A percentile compares a stretch with the other conserved stretches of the same genome.
phyloP scores from a whole-genome alignment of 78 protist genomes.

The Dictyostelium capitatum region DNA sequence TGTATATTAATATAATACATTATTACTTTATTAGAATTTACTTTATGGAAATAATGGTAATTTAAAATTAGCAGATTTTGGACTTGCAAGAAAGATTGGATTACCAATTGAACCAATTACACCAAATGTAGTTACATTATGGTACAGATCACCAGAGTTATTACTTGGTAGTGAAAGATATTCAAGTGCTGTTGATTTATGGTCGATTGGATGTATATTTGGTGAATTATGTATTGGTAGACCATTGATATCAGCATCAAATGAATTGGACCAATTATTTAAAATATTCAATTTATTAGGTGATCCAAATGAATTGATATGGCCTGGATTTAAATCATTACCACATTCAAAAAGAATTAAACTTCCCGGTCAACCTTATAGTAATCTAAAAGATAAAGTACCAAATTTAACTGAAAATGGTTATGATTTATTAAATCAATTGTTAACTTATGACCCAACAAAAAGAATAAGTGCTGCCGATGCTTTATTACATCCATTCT shows the following conservation, averaged over 20 bases:
- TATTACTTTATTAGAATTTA: conserved; percentile 92
- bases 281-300: conserved; percentile 92
- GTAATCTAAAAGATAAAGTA: conserved; percentile 14
- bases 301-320: conserved; percentile 90
- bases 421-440: conserved; percentile 46
- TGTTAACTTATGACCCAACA: conserved; percentile 65
- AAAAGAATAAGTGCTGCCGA: conserved; percentile 67
- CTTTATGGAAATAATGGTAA: conserved; percentile 88
- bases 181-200: conserved; percentile 96
- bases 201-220: conserved; percentile 98
- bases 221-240: conserved; percentile 95
- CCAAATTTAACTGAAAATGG: conserved; percentile 38
- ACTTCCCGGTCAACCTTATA: conserved; percentile 78
- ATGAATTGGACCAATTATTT: conserved; percentile 93
- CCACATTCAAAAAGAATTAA: conserved; percentile 84
- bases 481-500: conserved; percentile 79
- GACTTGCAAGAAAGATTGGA: conserved; percentile 96
- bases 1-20: neutral
- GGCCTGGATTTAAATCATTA: conserved; percentile 92
- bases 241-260: conserved; percentile 96
- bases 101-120: conserved; percentile 93
- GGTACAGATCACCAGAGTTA: conserved; percentile 99
- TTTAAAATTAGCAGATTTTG: conserved; percentile 99
- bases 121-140: conserved; percentile 92
- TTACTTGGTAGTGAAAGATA: conserved; percentile 96